Evolutionary conservation across 768 basidiomycete species (phyloP), one percentile per base, ranked within the genome.

Genomic region (Myochromella boudieri): DNA sequence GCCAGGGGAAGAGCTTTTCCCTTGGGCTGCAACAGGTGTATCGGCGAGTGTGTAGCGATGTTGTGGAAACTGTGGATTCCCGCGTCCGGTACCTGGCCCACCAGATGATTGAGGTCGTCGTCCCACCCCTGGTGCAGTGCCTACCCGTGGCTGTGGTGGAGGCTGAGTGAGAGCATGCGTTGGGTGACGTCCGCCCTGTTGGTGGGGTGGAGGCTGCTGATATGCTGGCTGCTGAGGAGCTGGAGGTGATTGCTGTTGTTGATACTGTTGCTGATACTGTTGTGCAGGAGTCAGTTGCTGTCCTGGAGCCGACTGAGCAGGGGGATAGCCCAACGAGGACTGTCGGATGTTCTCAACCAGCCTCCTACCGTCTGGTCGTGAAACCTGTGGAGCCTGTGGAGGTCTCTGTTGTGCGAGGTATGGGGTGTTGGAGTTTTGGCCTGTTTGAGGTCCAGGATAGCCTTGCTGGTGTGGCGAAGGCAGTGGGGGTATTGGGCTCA

Each of bases 301-400:
- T 11, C 38, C 33, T 36, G 54, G 29, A 22, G 41, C 26, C 17
- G 26, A 24, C 31, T 46, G 49, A 17, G 45, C 42, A 9, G 22
- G n/a, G 11, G 33, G 32, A n/a, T 37, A 45, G 26, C 31, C 39
- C 26, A 67, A 36, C 14, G 81, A 82, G 55, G 70, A 77, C 62
- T 72, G 77, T 26, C 84, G 65, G 9, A 83, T 77, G 26, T 71
- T 64, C 12, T 83, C 81, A 9, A 86, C 69, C 20, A 84, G 75
- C 40, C 68, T 68, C 18, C 62, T 62, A 0, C 71, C 62, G 21
- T 78, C 74, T 11, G 63, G 65, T 9, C 62, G 52, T 20, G 48
- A 41, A 21, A 21, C 38, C 36, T 46, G 53, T 4, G 27, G 33
- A 21, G 42, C 29, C 32, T 46, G 53, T 6, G 24, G 33, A 21